Evolutionary conservation across 108 stramenopile genomes (phyloP).

Genomic region (Stephanodiscus minutulus): DNA sequence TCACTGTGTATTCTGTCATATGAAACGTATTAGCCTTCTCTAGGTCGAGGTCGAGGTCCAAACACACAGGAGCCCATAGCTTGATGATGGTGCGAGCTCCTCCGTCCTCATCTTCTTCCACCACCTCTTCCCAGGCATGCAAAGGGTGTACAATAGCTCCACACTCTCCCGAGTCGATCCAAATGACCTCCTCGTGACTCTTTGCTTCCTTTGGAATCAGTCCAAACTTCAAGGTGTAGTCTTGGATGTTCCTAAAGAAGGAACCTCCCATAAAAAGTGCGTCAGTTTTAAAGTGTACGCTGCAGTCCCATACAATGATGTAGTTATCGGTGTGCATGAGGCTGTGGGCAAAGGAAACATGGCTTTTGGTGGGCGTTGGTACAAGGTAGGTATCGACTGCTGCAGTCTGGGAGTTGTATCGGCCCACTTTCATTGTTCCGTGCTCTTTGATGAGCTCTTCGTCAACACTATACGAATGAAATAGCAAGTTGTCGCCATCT

Average conservation of each 20-base stretch:
- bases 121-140: slow-evolving; percentile 54
- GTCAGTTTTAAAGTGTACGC: slow-evolving; percentile 45
- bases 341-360: slow-evolving; percentile 49
- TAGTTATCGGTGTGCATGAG: slow-evolving; percentile 40
- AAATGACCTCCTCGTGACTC: slow-evolving; percentile 39
- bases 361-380: slow-evolving; percentile 36
- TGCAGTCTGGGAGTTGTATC: slow-evolving; percentile 17
- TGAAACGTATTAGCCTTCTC: slow-evolving; percentile 42
- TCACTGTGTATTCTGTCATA: slow-evolving; percentile 41
- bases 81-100: slow-evolving; percentile 32
- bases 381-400: slow-evolving; percentile 42
- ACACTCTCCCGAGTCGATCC: slow-evolving; percentile 45
- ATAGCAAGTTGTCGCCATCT: slow-evolving; percentile 42
- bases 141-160: slow-evolving; percentile 52
- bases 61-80: slow-evolving; percentile 44
- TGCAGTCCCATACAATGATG: slow-evolving; percentile 51
- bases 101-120: slow-evolving; percentile 23
- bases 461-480: slow-evolving; percentile 50
- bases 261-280: slow-evolving; percentile 39
- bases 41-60: slow-evolving; percentile 40
- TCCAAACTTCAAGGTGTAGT: slow-evolving; percentile 41
- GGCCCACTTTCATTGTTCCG: slow-evolving; percentile 47
- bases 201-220: slow-evolving; percentile 41
- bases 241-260: slow-evolving; percentile 33
- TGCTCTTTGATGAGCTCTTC: slow-evolving; percentile 43